Evolutionary conservation across 2,329 filamentous ascomycete species (phyloP), one percentile per base, ranked within the genome.

Genomic region (Eurotiales sp.): DNA sequence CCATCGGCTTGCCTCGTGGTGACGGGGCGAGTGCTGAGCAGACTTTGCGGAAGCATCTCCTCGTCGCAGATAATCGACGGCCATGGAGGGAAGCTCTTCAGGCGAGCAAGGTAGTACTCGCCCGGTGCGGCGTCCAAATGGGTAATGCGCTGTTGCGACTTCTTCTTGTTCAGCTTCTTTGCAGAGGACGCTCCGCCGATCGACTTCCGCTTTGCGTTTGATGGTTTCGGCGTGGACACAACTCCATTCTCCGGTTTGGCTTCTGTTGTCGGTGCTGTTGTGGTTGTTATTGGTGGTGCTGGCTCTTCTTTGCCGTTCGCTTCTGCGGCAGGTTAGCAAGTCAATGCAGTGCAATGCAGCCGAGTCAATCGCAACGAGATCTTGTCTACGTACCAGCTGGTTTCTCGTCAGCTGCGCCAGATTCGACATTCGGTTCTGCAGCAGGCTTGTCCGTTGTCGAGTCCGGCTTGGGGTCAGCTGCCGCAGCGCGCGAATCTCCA

Each of bases 1-100:
- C 92, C 92, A 70, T 97, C 92, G 19, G 82, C 74, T 53, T 87
- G 84, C 61, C 83, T 84, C 19, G 92, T 90, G 40, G 89, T 90
- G 48, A 95, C 88, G 8, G 92, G 93, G 55, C 93, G 86, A 41
- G 81, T 82, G 62, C 80, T 87, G 50, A 95, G 73, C 21, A 99
- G 80, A 12, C 80, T 83, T 52, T 84, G 78, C 2, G 93, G 92
- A 17, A 99, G 83, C 86, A 99, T 97, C 56, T 86, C 85, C 70
- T 99, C 92, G 66, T 96, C 90, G 68, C 89, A 93, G 61, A 99
- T 84, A 65, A 99, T 88, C 50, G 90, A 86, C 14, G 93, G 93
- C 93, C 93, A 99, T 34, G 89, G 86, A 27, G 93, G 89, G 71
- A 89, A 95, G 54, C 92, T 93, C 78, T 95, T 96, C 71, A 99